These are phyloP conservation scores for Pleurotus tuber-regium DNA, from an alignment of 768 basidiomycete genomes.

Conservation along the genomic window DNA sequence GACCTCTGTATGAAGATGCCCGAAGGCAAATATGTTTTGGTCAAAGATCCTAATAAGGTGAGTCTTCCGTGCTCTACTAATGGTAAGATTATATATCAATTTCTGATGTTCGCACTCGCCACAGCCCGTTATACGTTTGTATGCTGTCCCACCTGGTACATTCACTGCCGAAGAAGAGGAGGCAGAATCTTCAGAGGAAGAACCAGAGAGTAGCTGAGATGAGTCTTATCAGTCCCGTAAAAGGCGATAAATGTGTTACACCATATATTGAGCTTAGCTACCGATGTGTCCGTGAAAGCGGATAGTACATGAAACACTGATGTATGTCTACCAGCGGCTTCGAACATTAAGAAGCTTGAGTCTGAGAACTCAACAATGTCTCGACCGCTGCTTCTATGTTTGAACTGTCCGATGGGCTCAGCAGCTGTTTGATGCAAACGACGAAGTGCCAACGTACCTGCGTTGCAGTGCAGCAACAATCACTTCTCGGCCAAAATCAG, in stretches of 20 bases:
- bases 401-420: constrained; percentile 40
- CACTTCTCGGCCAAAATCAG: constrained; percentile 68
- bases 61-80: no score
- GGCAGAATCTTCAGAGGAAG: constrained; percentile 41
- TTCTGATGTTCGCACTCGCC: no score
- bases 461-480: constrained; percentile 77
- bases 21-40: constrained; percentile 95
- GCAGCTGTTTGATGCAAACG: constrained; percentile 12
- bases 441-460: constrained; percentile 49
- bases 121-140: constrained; percentile 91
- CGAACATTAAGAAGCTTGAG: constrained; percentile 18
- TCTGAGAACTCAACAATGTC: constrained; percentile 59
- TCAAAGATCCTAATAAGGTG: constrained; percentile 98
- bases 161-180: constrained; percentile 86
- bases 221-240: background rate
- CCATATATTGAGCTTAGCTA: background rate
- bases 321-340: background rate
- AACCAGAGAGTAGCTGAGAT: constrained; percentile 31
- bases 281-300: no score
- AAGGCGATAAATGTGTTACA: background rate
- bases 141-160: constrained; percentile 84
- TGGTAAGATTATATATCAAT: no score
- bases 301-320: constrained; percentile 6
- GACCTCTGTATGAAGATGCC: constrained; percentile 96
- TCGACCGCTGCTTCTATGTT: constrained; percentile 84